phyloP scores from a whole-genome alignment of 2,329 filamentous ascomycete genomes.

The Ceratocystis colombiana region DNA sequence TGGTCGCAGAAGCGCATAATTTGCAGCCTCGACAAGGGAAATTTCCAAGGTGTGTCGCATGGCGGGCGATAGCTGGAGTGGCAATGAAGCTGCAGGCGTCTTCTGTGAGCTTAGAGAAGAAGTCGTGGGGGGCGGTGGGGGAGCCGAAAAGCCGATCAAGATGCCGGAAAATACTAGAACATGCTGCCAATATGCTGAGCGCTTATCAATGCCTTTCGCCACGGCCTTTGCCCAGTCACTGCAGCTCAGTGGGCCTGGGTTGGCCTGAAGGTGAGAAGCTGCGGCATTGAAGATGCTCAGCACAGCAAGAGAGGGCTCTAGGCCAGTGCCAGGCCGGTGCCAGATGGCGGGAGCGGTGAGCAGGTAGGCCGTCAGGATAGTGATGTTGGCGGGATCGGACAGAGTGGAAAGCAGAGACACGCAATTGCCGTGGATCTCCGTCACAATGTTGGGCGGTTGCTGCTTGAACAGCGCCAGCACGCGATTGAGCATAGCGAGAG shows the following conservation, averaged over 20 bases:
- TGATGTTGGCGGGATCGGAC: constrained; percentile 64
- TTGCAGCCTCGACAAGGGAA: constrained; percentile 63
- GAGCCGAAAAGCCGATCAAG: constrained; percentile 56
- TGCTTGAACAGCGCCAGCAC: constrained; percentile 52
- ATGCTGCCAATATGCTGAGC: constrained; percentile 67
- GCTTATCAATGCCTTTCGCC: constrained; percentile 47
- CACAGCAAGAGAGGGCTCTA: constrained; percentile 54
- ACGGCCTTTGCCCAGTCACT: constrained; percentile 49
- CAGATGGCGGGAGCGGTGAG: constrained; percentile 63
- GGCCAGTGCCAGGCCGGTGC: constrained; percentile 46
- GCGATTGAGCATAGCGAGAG: constrained; percentile 52
- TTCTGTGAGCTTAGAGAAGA: not conserved
- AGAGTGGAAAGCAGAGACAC: constrained; percentile 57
- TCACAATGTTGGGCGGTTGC: constrained; percentile 42
- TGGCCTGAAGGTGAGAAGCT: constrained; percentile 43
- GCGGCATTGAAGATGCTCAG: constrained; percentile 64
- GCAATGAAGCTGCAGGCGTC: constrained; percentile 46
- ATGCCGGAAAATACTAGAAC: constrained; percentile 69
- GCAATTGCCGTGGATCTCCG: constrained; percentile 55
- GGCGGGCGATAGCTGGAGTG: constrained; percentile 47
- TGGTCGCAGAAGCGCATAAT: constrained; percentile 55
- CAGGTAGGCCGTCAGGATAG: constrained; percentile 61
- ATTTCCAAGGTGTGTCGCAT: constrained; percentile 60
- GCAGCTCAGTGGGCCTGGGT: constrained; percentile 36
- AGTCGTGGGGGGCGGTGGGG: constrained; percentile 41